Conservation (phyloP, 2,329 filamentous ascomycete genomes). For the Sclerotinia subarctica region DNA sequence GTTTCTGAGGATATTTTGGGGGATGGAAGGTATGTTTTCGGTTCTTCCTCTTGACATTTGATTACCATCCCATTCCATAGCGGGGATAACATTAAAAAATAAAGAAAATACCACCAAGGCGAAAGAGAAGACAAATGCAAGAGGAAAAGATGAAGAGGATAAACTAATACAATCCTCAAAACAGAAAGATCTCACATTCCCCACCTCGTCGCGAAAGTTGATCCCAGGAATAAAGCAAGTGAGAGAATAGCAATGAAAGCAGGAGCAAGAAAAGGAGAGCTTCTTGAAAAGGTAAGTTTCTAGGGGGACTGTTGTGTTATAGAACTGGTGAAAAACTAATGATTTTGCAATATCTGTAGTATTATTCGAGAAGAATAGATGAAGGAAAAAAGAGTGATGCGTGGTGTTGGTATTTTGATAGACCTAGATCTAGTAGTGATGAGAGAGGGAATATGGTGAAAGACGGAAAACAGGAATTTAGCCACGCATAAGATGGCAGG, state of each 20-base stretch:
- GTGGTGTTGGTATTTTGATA: constrained; percentile 29
- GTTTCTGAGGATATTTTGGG: constrained; percentile 31
- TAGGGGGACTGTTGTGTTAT: background rate
- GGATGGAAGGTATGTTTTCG: constrained; percentile 20
- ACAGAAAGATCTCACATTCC: constrained; percentile 28
- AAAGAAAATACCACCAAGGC: background rate
- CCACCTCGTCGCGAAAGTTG: constrained; percentile 28
- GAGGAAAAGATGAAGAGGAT: too few species aligned
- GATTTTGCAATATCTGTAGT: background rate
- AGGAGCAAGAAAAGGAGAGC: constrained; percentile 26
- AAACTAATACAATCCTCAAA: background rate
- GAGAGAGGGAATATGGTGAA: background rate
- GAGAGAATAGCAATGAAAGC: constrained; percentile 24
- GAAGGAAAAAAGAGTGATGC: constrained; percentile 22
- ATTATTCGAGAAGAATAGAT: constrained; percentile 6
- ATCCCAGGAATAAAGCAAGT: constrained; percentile 26
- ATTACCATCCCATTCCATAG: background rate
- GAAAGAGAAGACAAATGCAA: too few species aligned
- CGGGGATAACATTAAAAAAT: too few species aligned
- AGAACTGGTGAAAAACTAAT: background rate
- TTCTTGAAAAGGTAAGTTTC: constrained; percentile 10
- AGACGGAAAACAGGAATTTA: background rate
- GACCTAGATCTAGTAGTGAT: constrained; percentile 20
- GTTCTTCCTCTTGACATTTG: background rate
- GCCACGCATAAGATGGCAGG: background rate